A percentile compares a stretch with the other conserved stretches of the same genome.
phyloP scores from a whole-genome alignment of 75 land plant species.

The Sequoia sempervirens region DNA sequence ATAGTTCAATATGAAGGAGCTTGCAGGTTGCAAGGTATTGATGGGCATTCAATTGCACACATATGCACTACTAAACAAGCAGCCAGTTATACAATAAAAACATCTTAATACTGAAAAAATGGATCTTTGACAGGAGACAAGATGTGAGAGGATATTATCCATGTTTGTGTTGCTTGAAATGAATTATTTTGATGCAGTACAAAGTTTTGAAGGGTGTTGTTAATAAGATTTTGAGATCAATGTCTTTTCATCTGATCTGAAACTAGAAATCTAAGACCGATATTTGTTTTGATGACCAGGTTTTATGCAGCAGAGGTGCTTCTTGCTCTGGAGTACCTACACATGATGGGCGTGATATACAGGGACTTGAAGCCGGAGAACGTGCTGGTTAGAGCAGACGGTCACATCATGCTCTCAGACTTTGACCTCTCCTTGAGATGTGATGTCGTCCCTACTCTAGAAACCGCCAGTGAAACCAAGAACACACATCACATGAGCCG shows the following conservation, averaged over 20 bases:
- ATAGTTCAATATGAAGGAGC: too few species aligned
- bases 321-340: slow-evolving; percentile 73
- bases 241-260: background rate
- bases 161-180: too few species aligned
- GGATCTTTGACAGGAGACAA: too few species aligned
- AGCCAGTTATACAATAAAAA: too few species aligned
- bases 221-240: too few species aligned
- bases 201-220: too few species aligned
- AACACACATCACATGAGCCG: background rate
- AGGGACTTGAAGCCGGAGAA: slow-evolving; percentile 85
- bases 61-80: too few species aligned
- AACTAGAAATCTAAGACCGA: background rate
- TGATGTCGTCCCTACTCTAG: slow-evolving; percentile 47
- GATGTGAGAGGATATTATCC: too few species aligned
- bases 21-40: too few species aligned
- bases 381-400: slow-evolving; percentile 60
- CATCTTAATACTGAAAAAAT: too few species aligned
- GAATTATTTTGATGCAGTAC: too few species aligned
- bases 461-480: background rate
- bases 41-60: too few species aligned
- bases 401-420: slow-evolving; percentile 81
- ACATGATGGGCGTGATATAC: slow-evolving; percentile 77
- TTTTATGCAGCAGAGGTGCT: slow-evolving; percentile 80
- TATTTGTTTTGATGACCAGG: slow-evolving; percentile 11
- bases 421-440: slow-evolving; percentile 77